Evolutionary conservation across 257 asterid genomes (phyloP).

Genomic region (Primulina tabacum): DNA sequence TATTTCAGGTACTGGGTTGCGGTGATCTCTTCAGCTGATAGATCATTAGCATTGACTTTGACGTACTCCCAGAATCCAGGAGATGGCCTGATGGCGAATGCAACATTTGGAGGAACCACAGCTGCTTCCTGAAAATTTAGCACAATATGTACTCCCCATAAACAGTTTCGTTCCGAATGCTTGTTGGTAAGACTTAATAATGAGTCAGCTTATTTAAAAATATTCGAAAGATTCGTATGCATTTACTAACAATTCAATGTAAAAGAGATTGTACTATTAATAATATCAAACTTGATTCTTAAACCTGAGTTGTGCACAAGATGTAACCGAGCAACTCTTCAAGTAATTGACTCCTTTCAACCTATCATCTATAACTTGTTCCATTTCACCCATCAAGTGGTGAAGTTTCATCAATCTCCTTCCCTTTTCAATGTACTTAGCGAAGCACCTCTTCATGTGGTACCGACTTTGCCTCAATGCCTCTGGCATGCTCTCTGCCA

Average conservation of each 20-base stretch:
- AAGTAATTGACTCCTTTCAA: conserved; percentile 57
- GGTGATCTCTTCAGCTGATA: conserved; percentile 77
- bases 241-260: too few species aligned
- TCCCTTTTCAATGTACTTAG: conserved; percentile 67
- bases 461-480: conserved; percentile 82
- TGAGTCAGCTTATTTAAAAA: too few species aligned
- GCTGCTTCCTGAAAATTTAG: conserved; percentile 69
- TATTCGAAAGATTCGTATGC: too few species aligned
- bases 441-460: conserved; percentile 89
- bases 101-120: conserved; percentile 81
- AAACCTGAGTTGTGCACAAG: conserved; percentile 82
- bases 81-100: conserved; percentile 74
- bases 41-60: conserved; percentile 71
- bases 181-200: not conserved
- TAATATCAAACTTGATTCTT: not conserved
- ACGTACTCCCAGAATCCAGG: conserved; percentile 95
- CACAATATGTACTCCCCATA: not conserved
- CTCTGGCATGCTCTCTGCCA: conserved; percentile 85
- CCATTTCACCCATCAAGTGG: conserved; percentile 76
- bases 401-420: conserved; percentile 64
- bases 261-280: not conserved
- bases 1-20: conserved; percentile 71
- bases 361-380: conserved; percentile 66
- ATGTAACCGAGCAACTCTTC: conserved; percentile 88
- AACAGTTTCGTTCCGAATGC: not conserved